Base-by-base conservation (phyloP, 768 basidiomycete genomes). In the Kwoniella mangroviensis region DNA sequence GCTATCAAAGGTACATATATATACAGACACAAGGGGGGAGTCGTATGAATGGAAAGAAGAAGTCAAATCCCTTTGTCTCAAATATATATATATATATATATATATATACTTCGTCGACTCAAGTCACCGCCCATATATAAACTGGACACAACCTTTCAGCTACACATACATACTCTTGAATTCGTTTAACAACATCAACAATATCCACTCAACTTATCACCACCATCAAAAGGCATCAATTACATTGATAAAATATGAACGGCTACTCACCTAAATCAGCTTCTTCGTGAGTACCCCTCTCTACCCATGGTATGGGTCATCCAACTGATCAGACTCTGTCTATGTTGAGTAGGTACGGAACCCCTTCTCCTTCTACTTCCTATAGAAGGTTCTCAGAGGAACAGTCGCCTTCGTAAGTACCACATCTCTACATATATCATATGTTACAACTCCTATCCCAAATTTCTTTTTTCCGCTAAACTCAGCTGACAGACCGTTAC, bases 371-470 rank as follows among this genome's bases (percentile, higher is more conserved):
- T 10, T 60, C 58, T 42, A 42, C 42, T 6, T 41, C 58, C 2
- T 60, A 26, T 26, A 22, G 58, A 43, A 60, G n/a, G 22, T 60
- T 60, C 21, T 60, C 58, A 17, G 58, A 60, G 7, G 58, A 60
- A 17, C 54, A 55, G 24, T 17, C 56, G 12, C 28, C 56, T 12
- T 58, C 56, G 24, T 26, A n/a, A 54, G 53, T 54, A n/a, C n/a
- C n/a, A n/a, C n/a, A n/a, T n/a, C n/a, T n/a, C n/a, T n/a, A n/a
- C n/a, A n/a, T n/a, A n/a, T n/a, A n/a, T n/a, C n/a, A n/a, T n/a
- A n/a, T n/a, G n/a, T n/a, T n/a, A n/a, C n/a, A n/a, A n/a, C n/a
- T 7, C 21, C 5, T 6, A 53, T 19, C 6, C 21, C 19, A 9
- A 17, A 6, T 7, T 19, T 53, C 52, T 22, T 19, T 6, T 17